Evolutionary conservation across 2,329 filamentous ascomycete species (phyloP), one percentile per base, ranked within the genome.

Genomic region (Trichoderma aggressivum): DNA sequence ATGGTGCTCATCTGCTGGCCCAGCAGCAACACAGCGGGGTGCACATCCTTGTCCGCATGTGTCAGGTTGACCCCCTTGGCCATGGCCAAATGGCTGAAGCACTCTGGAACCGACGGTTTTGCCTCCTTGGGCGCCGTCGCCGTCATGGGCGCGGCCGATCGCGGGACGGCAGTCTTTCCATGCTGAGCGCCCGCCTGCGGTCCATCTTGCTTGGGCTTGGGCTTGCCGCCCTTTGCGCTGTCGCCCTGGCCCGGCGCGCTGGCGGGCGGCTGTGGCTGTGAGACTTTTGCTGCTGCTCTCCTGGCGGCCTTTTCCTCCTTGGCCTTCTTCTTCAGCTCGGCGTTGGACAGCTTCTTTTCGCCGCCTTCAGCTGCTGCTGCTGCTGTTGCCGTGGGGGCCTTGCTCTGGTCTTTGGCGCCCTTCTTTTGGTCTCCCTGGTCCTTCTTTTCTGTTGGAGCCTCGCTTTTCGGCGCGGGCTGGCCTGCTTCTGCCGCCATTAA

Each of bases 1-100:
- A 98, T 98, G 72, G 90, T 91, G 76, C 91, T 92, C 87, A 98
- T 94, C 81, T 98, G 93, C 79, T 98, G 88, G 10, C 95, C 96
- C 60, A 98, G 84, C 1, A 92, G 90, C 74, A 98, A 84, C 2
- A 99, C 90, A 1, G 92, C 90, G 3, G 94, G 94, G 79, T 98
- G 93, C 24, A 98, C 93, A 85, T 92, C 83, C 88, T 91, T 83
- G 87, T 92, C 85, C 84, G 93, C 80, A 73, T 88, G 83, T 3
- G 85, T 84, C 73, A 87, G 84, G 21, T 83, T 79, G 77, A 88
- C 84, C 74, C 87, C 84, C 79, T 83, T 86, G 24, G 88, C 87
- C 81, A 92, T 91, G 77, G 93, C 92, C 66, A 97, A 81, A 82
- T 97, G 94, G 76, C 93, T 92, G 82, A 98, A 97, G 78, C 82